These are phyloP conservation scores for Parsonsia alboflavescens DNA, from an alignment of 257 asterid species.

Conservation along the genomic window DNA sequence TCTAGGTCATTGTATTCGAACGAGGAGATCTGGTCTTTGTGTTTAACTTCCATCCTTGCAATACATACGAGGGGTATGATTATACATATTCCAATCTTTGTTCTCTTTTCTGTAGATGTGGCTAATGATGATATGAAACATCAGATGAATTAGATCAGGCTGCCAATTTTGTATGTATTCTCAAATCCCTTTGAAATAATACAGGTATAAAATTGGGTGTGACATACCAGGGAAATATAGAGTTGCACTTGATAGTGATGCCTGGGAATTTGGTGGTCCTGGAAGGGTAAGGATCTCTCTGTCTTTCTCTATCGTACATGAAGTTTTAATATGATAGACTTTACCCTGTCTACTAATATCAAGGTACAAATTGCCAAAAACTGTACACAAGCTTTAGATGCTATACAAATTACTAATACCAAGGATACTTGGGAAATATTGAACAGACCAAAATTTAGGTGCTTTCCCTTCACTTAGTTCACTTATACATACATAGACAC, in stretches of 20 bases:
- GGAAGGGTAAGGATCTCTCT: conserved; percentile 70
- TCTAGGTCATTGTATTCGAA: conserved; percentile 90
- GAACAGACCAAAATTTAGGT: neutral
- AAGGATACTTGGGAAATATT: neutral
- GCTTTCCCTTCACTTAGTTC: neutral
- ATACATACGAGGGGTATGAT: conserved; percentile 79
- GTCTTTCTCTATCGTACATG: neutral
- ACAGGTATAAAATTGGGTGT: conserved; percentile 94
- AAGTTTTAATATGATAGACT: neutral
- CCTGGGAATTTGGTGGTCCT: conserved; percentile 87
- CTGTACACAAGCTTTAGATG: neutral
- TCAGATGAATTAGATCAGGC: neutral
- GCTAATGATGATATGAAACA: neutral
- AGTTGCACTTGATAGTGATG: conserved; percentile 91
- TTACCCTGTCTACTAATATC: no score
- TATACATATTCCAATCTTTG: conserved; percentile 8
- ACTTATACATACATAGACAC: neutral
- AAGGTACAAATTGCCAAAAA: no score
- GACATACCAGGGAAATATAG: conserved; percentile 91
- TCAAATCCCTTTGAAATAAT: conserved; percentile 2
- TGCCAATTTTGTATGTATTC: neutral
- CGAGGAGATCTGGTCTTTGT: conserved; percentile 89
- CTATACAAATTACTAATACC: neutral
- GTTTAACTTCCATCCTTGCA: conserved; percentile 80
- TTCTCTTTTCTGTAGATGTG: neutral